phyloP scores from a whole-genome alignment of 441 rosid species.

The Brassica balearica region DNA sequence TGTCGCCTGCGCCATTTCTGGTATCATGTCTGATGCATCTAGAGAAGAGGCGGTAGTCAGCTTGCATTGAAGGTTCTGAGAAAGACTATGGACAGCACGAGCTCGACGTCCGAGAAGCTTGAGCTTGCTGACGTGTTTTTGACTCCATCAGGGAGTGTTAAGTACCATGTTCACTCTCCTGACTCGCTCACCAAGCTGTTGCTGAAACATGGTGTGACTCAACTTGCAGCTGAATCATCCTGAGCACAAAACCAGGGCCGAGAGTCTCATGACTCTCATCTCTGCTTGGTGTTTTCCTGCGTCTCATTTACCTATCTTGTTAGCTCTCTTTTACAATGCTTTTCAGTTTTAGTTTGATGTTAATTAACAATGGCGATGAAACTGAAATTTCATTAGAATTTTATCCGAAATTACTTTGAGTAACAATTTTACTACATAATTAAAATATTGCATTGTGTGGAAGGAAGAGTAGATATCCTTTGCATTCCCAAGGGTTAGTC shows the following conservation, averaged over 20 bases:
- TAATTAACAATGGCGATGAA: slow-evolving; percentile 25
- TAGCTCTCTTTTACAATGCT: slow-evolving; percentile 14
- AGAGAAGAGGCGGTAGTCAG: slow-evolving; percentile 84
- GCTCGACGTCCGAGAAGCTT: slow-evolving; percentile 88
- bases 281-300: not conserved
- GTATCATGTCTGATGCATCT: slow-evolving; percentile 88
- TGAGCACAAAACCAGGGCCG: slow-evolving; percentile 14
- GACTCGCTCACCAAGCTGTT: slow-evolving; percentile 79
- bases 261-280: not conserved
- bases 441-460: not conserved
- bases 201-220: slow-evolving; percentile 77
- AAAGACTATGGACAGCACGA: slow-evolving; percentile 97
- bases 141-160: slow-evolving; percentile 74
- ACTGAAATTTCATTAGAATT: slow-evolving; percentile 17
- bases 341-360: slow-evolving; percentile 16
- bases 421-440: not conserved
- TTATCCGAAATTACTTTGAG: slow-evolving; percentile 20
- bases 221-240: slow-evolving; percentile 64
- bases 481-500: too few relatives aligned
- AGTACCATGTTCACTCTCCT: slow-evolving; percentile 80
- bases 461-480: too few relatives aligned
- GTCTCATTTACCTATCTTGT: slow-evolving; percentile 27
- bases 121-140: slow-evolving; percentile 84
- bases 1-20: slow-evolving; percentile 93
- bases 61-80: slow-evolving; percentile 87